Evolutionary conservation across 306 rosid genomes (phyloP), one percentile per base, ranked within the genome.

Genomic region (Ammopiptanthus mongolicus): DNA sequence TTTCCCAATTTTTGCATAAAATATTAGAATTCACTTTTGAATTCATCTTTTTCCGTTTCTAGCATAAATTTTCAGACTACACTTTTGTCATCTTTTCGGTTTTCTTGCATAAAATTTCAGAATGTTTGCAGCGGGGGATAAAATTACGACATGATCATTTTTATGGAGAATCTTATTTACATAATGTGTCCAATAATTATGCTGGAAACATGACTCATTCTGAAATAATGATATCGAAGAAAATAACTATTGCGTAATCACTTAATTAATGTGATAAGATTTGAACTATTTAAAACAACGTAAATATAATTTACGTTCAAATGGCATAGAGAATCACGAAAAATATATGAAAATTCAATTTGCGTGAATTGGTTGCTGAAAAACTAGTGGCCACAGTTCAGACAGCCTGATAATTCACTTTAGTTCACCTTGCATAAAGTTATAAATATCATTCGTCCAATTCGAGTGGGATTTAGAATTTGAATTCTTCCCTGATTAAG

Each of bases 81-180:
- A 34, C 82, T 73, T 80, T 71, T 65, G 78, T 46, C 84, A 11
- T 21, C 77, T 76, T 83, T 71, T 46, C 69, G 14, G 25, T 48
- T 65, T 64, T 53, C 31, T 15, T 6, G 33, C 85, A 25, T 33
- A 52, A 36, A 8, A 57, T 56, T 65, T 69, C 34, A 55, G 19
- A 75, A 69, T 36, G 48, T 37, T 69, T 44, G 39, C 21, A 33
- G 42, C 48, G 19, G 64, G 69, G 28, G 23, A 36, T 25, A 55
- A 65, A 56, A 10, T 50, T 61, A 15, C 14, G 17, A 64, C 6
- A 62, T 61, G 61, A 22, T 60, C 14, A 25, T 46, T 60, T 61
- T 59, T 28, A 46, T 14, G 10, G 5, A 11, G 28, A 58, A 22
- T 42, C 29, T 29, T 61, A 13, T 29, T 50, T 44, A 18, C 47